phyloP scores from a whole-genome alignment of 2,329 filamentous ascomycete species.

The Beauveria varroae region DNA sequence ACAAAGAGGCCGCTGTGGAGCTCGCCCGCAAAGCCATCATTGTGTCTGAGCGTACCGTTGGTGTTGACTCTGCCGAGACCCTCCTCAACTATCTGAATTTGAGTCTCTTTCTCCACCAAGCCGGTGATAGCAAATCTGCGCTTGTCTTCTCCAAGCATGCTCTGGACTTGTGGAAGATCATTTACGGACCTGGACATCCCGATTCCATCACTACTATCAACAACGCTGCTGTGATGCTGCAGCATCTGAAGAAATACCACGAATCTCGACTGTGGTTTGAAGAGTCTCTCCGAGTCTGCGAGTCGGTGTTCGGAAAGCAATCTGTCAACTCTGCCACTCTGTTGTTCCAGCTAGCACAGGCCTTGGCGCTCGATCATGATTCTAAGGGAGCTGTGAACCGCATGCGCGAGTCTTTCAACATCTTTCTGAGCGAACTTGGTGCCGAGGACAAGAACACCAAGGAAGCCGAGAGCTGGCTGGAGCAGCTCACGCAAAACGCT shows the following conservation, averaged over 20 bases:
- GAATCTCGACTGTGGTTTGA: slow-evolving; percentile 97
- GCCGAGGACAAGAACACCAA: slow-evolving; percentile 94
- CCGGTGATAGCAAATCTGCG: slow-evolving; percentile 82
- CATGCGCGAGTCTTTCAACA: slow-evolving; percentile 96
- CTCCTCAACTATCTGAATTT: slow-evolving; percentile 94
- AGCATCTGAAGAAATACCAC: slow-evolving; percentile 88
- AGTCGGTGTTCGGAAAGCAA: slow-evolving; percentile 79
- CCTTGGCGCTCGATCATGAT: slow-evolving; percentile 90
- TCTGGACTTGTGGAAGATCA: slow-evolving; percentile 91
- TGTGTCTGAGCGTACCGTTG: slow-evolving; percentile 87
- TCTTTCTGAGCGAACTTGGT: slow-evolving; percentile 83
- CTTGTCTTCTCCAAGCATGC: slow-evolving; percentile 86
- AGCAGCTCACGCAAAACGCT: slow-evolving; percentile 91
- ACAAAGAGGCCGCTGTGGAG: slow-evolving; percentile 93
- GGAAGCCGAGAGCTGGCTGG: slow-evolving; percentile 93
- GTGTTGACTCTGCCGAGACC: slow-evolving; percentile 88
- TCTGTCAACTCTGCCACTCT: slow-evolving; percentile 92
- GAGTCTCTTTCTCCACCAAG: slow-evolving; percentile 86
- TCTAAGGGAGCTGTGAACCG: slow-evolving; percentile 82
- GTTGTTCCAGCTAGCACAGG: slow-evolving; percentile 94
- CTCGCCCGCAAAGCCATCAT: slow-evolving; percentile 94
- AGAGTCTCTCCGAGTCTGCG: slow-evolving; percentile 80
- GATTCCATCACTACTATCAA: slow-evolving; percentile 98
- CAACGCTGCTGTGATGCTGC: slow-evolving; percentile 97
- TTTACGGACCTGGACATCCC: slow-evolving; percentile 88